These are phyloP conservation scores for Fraxinus sp. DNA, from an alignment of 305 asterid genomes.

Conservation along the genomic window DNA sequence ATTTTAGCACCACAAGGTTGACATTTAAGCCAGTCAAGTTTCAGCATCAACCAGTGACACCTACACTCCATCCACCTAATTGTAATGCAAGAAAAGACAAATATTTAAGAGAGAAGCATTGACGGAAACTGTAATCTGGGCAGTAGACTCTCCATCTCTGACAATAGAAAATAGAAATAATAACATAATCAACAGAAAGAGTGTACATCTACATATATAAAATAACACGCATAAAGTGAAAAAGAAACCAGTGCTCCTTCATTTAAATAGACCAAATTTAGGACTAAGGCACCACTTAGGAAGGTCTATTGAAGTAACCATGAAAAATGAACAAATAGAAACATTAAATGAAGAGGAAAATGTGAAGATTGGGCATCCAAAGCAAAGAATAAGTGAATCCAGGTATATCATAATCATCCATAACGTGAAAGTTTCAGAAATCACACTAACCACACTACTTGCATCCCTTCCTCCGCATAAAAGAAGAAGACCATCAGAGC, in stretches of 20 bases:
- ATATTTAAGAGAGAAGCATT: not conserved
- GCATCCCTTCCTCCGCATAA: constrained; percentile 99
- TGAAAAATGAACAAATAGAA: not conserved
- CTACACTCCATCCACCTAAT: not conserved
- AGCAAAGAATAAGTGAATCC: constrained; percentile 18
- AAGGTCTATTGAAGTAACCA: not conserved
- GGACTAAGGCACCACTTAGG: constrained; percentile 8
- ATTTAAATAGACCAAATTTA: constrained; percentile 6
- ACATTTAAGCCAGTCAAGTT: constrained; percentile 11
- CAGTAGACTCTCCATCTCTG: not conserved
- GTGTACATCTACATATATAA: not conserved
- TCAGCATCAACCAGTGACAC: constrained; percentile 7
- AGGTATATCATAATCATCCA: not conserved
- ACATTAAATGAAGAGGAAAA: constrained; percentile 7
- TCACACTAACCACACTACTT: constrained; percentile 80
- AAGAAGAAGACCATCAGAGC: constrained; percentile 99
- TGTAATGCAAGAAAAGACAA: not conserved
- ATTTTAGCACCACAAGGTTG: constrained; percentile 9
- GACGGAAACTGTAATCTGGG: not conserved
- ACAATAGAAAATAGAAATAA: not conserved
- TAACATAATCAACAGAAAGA: not conserved
- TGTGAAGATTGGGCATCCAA: not conserved
- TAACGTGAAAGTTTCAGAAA: constrained; percentile 11
- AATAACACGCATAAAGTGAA: constrained; percentile 1
- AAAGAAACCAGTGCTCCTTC: not conserved